Evolutionary conservation across 208 protist genomes (phyloP).

Genomic region (Acanthamoeba castellanii): DNA sequence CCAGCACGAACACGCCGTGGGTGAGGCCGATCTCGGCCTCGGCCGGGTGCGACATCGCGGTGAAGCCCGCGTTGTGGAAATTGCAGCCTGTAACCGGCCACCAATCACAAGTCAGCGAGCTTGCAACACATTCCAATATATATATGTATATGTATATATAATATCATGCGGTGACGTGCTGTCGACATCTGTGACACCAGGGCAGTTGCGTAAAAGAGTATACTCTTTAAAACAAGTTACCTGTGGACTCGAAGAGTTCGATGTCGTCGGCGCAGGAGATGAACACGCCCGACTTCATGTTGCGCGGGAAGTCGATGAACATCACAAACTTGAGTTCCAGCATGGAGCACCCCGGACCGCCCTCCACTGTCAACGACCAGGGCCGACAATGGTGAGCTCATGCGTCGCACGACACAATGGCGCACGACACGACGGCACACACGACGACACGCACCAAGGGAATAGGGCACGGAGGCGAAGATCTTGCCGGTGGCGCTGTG

Average conservation of each 20-base stretch:
- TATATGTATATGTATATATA: not conserved
- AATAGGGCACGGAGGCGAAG: constrained; percentile 80
- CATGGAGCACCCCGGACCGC: constrained; percentile 72
- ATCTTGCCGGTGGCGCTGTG: constrained; percentile 83
- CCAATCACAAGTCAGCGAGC: not conserved
- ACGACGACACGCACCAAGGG: not conserved
- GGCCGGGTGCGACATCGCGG: constrained; percentile 78
- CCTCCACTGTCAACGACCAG: not conserved
- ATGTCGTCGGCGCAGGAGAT: constrained; percentile 83
- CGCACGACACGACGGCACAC: not conserved
- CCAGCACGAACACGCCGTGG: constrained; percentile 81
- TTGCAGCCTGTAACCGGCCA: not conserved
- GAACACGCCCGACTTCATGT: constrained; percentile 80
- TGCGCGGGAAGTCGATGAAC: constrained; percentile 80
- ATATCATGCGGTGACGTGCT: no score
- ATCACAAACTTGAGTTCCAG: constrained; percentile 82
- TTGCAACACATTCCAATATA: not conserved
- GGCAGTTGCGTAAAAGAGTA: no score
- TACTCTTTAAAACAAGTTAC: not conserved
- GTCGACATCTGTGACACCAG: no score
- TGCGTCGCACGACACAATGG: not conserved
- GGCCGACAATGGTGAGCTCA: not conserved
- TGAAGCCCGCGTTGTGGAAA: constrained; percentile 70
- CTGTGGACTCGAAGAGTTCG: constrained; percentile 78
- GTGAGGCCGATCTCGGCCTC: constrained; percentile 74